These are phyloP conservation scores for Leucoagaricus sp. DNA, from an alignment of 1,284 basidiomycete genomes.

Conservation along the genomic window DNA sequence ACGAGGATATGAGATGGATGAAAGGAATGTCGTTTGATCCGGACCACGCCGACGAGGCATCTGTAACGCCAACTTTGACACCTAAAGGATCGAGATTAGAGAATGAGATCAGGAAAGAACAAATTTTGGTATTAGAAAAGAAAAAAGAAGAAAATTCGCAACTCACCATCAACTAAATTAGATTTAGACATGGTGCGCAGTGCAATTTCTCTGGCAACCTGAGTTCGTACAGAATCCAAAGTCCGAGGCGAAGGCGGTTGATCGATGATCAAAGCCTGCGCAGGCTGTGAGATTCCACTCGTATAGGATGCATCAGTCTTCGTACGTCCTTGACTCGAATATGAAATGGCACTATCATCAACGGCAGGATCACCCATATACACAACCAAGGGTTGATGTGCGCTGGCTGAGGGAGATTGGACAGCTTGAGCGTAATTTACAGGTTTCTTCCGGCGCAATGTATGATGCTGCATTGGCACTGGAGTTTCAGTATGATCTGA, in stretches of 20 bases:
- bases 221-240: slow-evolving; percentile 58
- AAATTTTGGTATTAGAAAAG: neutral
- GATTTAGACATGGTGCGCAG: slow-evolving; percentile 53
- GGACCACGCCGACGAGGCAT: slow-evolving; percentile 45
- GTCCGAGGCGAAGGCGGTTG: slow-evolving; percentile 36
- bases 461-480: neutral
- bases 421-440: neutral
- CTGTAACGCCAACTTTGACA: slow-evolving; percentile 58
- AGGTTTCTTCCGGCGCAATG: neutral
- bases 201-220: slow-evolving; percentile 63
- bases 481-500: neutral
- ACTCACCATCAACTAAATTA: slow-evolving; percentile 30
- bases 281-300: slow-evolving; percentile 3
- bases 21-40: slow-evolving; percentile 44
- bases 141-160: neutral
- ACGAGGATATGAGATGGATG: slow-evolving; percentile 50
- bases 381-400: neutral
- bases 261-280: slow-evolving; percentile 13
- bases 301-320: neutral
- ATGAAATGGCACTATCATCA: neutral
- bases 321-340: neutral
- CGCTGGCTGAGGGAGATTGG: neutral
- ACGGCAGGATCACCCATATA: neutral
- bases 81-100: slow-evolving; percentile 23
- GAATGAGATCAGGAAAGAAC: neutral